Evolutionary conservation across 2,329 filamentous ascomycete genomes (phyloP), one percentile per base, ranked within the genome.

Genomic region (Sporothrix inflata): DNA sequence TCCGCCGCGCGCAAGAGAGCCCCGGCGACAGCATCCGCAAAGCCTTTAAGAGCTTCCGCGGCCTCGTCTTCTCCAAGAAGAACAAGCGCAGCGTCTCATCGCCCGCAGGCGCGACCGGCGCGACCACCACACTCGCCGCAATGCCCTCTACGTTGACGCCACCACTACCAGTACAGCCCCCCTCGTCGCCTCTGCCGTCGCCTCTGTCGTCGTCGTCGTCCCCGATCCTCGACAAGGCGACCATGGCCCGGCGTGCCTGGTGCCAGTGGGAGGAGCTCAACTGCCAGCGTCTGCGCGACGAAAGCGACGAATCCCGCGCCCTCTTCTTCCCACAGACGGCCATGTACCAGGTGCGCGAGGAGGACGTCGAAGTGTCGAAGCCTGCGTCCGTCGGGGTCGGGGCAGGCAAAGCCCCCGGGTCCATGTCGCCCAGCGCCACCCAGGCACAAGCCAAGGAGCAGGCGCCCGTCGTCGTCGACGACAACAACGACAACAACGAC

Each of bases 181-280:
- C 40, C 4, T n/a, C 27, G 24, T 21, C 53, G 16, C 40, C 53
- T 2, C 27, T 34, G 16, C 12, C 27, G 24, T 21, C 53, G 16
- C 40, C 53, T 2, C 27, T 34, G 16, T 61, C 27, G 19, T 49
- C 45, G 14, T 27, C 42, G 14, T 19, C 45, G 19, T 1, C 40
- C 2, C 24, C 30, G 11, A 7, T 45, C 6, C 47, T 49, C 19
- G 42, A 57, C 21, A 67, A 71, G 49, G n/a, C 70, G 2, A 16
- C 38, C 14, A n/a, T 38, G 40, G 30, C 47, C 34, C 63, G 14
- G 12, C 21, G 27, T 38, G 55, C 47, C 24, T 75, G 73, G 73
- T 61, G 69, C 51, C 42, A 70, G 63, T 75, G 74, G 74, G 71
- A 75, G 21, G 51, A 72, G 65, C 9, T 72, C 27, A 74, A 75